phyloP scores from a whole-genome alignment of 2,329 filamentous ascomycete species.

The Chaetomiaceae sp. region DNA sequence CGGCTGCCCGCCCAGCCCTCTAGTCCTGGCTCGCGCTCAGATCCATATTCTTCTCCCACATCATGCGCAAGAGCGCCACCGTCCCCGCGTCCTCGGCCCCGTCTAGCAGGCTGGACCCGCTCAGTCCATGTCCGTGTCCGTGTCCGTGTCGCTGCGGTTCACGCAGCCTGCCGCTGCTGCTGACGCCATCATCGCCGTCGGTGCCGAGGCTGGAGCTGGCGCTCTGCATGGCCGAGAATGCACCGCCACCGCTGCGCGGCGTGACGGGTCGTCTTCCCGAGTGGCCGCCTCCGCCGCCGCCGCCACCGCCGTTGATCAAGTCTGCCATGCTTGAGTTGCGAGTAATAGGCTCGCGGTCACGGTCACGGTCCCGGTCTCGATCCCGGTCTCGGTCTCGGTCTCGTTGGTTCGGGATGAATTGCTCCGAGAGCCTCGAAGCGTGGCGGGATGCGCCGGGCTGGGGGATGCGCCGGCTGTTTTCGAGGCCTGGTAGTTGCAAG shows the following conservation, averaged over 20 bases:
- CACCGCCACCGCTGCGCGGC: slow-evolving; percentile 13
- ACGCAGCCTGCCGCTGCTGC: slow-evolving; percentile 29
- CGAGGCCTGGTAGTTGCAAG: slow-evolving; percentile 47
- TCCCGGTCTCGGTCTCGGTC: too few species aligned
- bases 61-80: slow-evolving; percentile 48
- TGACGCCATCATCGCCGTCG: slow-evolving; percentile 42
- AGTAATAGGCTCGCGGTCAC: slow-evolving; percentile 4
- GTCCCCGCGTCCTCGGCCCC: slow-evolving; percentile 49
- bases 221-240: slow-evolving; percentile 15
- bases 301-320: slow-evolving; percentile 20
- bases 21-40: slow-evolving; percentile 52
- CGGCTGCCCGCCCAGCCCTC: slow-evolving; percentile 2
- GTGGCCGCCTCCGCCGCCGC: neutral
- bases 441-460: slow-evolving; percentile 24
- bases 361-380: neutral
- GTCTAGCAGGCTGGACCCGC: slow-evolving; percentile 48
- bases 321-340: slow-evolving; percentile 31
- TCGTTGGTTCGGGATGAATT: neutral
- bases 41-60: slow-evolving; percentile 59
- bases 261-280: slow-evolving; percentile 24
- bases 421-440: slow-evolving; percentile 9
- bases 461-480: slow-evolving; percentile 46
- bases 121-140: slow-evolving; percentile 35
- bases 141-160: slow-evolving; percentile 27
- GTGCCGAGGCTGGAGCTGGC: slow-evolving; percentile 42